phyloP scores from a whole-genome alignment of 2,329 filamentous ascomycete species.

The Trichophyton mentagrophytes region DNA sequence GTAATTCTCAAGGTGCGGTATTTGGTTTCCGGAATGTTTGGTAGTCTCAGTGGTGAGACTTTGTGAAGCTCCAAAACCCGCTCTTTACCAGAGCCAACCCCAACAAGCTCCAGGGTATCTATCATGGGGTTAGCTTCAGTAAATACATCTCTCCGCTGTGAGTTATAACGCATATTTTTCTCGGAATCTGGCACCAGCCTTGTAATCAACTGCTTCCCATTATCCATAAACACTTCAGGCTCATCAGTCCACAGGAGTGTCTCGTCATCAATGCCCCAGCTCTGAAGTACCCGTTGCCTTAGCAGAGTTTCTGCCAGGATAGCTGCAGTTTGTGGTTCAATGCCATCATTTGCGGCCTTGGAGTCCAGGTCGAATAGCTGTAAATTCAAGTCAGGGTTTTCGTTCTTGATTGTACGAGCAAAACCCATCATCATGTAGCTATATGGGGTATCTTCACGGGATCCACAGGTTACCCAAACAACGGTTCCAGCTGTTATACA shows the following conservation, averaged over 20 bases:
- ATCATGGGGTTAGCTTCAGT: not conserved
- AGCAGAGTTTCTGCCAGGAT: not conserved
- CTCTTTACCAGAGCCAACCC: not conserved
- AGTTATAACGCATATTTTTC: not conserved
- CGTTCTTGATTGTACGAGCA: slow-evolving; percentile 1
- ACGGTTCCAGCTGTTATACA: not conserved
- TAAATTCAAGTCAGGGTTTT: slow-evolving; percentile 4
- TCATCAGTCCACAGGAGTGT: not conserved
- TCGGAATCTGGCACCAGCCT: not conserved
- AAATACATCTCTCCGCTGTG: not conserved
- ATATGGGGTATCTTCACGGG: not conserved
- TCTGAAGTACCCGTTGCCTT: not conserved
- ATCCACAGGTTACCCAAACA: not conserved
- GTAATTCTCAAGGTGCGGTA: not conserved
- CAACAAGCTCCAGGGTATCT: not conserved
- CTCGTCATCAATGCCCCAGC: not conserved
- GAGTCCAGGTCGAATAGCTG: not conserved
- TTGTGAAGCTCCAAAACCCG: not conserved
- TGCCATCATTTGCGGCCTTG: not conserved
- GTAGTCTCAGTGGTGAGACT: not conserved
- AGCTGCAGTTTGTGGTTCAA: not conserved
- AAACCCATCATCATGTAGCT: slow-evolving; percentile 6
- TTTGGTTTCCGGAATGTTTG: not conserved
- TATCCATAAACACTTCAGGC: not conserved
- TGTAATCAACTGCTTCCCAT: not conserved